These are phyloP conservation scores for Coemansia sp. DNA, from an alignment of 192 early-diverging fungal species.

Conservation along the genomic window DNA sequence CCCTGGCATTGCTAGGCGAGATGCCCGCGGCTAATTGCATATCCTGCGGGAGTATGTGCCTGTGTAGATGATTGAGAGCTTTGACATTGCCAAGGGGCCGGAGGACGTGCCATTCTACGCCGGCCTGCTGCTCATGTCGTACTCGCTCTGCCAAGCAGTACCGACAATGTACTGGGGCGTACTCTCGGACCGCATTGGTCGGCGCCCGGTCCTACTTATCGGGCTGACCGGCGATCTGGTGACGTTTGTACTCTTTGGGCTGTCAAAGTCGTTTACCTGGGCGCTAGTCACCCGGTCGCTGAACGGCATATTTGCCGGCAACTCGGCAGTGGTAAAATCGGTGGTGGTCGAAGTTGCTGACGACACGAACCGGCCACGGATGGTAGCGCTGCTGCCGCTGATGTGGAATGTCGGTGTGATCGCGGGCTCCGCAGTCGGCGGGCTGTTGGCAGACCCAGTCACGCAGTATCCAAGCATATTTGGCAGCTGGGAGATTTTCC, in stretches of 20 bases:
- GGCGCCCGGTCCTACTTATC: slow-evolving; percentile 68
- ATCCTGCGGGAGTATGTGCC: too few relatives aligned
- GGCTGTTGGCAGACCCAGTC: slow-evolving; percentile 68
- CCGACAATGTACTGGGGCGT: slow-evolving; percentile 62
- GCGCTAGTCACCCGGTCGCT: slow-evolving; percentile 58
- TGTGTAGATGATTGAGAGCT: slow-evolving; percentile 19
- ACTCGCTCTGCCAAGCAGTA: slow-evolving; percentile 47
- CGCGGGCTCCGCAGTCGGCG: slow-evolving; percentile 67
- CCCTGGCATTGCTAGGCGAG: too few relatives aligned
- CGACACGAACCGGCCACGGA: slow-evolving; percentile 63
- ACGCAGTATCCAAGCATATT: slow-evolving; percentile 58
- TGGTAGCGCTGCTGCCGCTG: slow-evolving; percentile 71
- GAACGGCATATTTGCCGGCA: slow-evolving; percentile 68
- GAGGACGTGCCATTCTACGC: slow-evolving; percentile 73
- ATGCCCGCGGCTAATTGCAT: not conserved
- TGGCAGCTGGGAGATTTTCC: slow-evolving; percentile 56
- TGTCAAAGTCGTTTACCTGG: slow-evolving; percentile 55
- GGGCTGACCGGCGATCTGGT: slow-evolving; percentile 70
- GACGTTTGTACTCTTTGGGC: slow-evolving; percentile 65
- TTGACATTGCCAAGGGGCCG: slow-evolving; percentile 58
- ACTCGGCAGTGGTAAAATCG: slow-evolving; percentile 72
- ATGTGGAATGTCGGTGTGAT: slow-evolving; percentile 60
- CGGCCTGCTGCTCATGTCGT: slow-evolving; percentile 47
- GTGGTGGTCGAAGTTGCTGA: slow-evolving; percentile 81
- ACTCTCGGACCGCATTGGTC: slow-evolving; percentile 70